Evolutionary conservation across 805 yeast species (phyloP).

Genomic region (Cyberlindnera americana): DNA sequence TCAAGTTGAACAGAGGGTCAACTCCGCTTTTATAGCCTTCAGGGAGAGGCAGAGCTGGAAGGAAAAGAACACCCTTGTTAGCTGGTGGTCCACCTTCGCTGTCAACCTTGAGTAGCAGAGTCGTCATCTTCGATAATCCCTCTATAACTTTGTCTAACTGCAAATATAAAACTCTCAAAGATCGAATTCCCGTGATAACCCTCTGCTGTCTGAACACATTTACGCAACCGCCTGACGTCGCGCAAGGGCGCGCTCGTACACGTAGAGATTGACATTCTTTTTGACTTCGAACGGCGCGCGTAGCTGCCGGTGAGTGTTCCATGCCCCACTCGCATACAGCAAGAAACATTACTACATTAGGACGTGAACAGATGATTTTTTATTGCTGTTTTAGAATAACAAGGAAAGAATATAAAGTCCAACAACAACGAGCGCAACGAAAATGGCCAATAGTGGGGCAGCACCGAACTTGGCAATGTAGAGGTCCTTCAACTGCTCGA

Average conservation of each 20-base stretch:
- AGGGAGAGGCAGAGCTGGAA: constrained; percentile 39
- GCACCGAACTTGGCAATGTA: constrained; percentile 44
- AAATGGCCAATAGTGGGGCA: constrained; percentile 32
- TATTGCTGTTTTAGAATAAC: constrained; percentile 18
- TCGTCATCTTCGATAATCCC: constrained; percentile 24
- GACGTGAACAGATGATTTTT: no score
- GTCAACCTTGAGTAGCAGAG: constrained; percentile 32
- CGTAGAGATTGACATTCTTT: no score
- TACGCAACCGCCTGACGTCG: no score
- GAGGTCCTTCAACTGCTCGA: constrained; percentile 43
- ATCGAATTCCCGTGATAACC: no score
- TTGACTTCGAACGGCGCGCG: no score
- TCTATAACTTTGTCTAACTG: no score
- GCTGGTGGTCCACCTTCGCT: constrained; percentile 34
- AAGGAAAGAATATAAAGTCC: constrained; percentile 28
- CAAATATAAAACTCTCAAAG: no score
- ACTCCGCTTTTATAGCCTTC: constrained; percentile 31
- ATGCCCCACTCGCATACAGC: background rate
- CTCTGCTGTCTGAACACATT: no score
- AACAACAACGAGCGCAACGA: constrained; percentile 30
- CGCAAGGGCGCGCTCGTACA: background rate
- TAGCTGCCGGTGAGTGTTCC: no score
- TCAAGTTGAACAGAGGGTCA: constrained; percentile 47
- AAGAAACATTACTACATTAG: background rate
- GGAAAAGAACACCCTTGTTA: constrained; percentile 36